These are phyloP conservation scores for Flaveria ramosissima DNA, from an alignment of 129 eudicot species.

Conservation along the genomic window DNA sequence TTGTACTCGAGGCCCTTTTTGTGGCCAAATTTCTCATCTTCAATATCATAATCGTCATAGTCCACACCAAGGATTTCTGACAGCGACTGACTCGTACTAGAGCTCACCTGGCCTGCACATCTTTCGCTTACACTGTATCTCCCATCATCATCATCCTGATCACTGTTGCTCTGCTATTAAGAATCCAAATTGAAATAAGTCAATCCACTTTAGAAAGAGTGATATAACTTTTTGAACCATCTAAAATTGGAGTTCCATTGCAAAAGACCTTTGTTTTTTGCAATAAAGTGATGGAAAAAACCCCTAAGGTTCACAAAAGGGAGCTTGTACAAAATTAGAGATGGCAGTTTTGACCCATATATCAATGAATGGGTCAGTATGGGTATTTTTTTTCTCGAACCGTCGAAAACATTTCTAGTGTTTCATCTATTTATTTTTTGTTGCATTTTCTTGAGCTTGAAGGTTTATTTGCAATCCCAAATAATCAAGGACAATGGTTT, in stretches of 20 bases:
- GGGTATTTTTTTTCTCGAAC: neutral
- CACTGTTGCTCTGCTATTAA: constrained; percentile 46
- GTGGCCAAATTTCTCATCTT: constrained; percentile 40
- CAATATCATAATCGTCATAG: constrained; percentile 33
- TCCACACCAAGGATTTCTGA: constrained; percentile 35
- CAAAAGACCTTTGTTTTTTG: neutral
- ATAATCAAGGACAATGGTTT: neutral
- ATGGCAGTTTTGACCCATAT: neutral
- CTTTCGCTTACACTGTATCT: constrained; percentile 11
- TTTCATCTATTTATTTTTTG: neutral
- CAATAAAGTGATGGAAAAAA: neutral
- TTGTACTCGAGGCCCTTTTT: constrained; percentile 51
- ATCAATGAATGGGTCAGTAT: neutral
- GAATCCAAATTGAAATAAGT: constrained; percentile 12
- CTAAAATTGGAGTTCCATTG: neutral
- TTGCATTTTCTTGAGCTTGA: neutral
- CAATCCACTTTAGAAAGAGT: constrained; percentile 9
- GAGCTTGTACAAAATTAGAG: neutral
- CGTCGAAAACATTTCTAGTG: neutral
- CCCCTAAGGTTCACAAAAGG: too few relatives aligned
- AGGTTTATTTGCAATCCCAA: constrained; percentile 5
- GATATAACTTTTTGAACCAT: constrained; percentile 1
- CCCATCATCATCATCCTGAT: constrained; percentile 40
- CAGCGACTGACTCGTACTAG: constrained; percentile 30
- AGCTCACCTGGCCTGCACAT: constrained; percentile 15